phyloP scores from a whole-genome alignment of 2,329 filamentous ascomycete genomes.

The Fusarium miscanthi region DNA sequence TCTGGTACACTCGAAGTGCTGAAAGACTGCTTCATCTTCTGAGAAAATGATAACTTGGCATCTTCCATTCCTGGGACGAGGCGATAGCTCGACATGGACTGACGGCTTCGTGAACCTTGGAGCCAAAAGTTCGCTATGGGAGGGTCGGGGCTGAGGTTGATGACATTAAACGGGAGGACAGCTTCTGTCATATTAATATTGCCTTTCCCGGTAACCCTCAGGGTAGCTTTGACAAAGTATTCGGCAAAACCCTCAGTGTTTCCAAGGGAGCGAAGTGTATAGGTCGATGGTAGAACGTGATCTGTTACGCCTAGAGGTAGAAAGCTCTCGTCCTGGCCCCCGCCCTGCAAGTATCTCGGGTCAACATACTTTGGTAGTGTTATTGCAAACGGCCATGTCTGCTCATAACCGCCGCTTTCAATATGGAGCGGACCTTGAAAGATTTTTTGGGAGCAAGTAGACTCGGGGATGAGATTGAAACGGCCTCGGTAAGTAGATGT shows the following conservation, averaged over 20 bases:
- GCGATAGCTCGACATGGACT: slow-evolving; percentile 39
- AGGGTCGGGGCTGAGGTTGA: background rate
- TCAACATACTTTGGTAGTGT: slow-evolving; percentile 40
- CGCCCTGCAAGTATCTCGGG: background rate
- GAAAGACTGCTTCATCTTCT: slow-evolving; percentile 51
- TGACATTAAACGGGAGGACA: slow-evolving; percentile 40
- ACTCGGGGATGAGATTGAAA: slow-evolving; percentile 33
- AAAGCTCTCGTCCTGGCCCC: background rate
- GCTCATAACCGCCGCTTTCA: slow-evolving; percentile 8
- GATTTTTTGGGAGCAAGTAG: slow-evolving; percentile 11
- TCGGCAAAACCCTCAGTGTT: slow-evolving; percentile 39
- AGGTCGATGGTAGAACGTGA: slow-evolving; percentile 16
- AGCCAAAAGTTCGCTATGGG: slow-evolving; percentile 37
- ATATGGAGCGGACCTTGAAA: slow-evolving; percentile 46
- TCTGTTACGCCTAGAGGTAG: background rate
- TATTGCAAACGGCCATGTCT: slow-evolving; percentile 48
- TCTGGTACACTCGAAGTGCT: slow-evolving; percentile 51
- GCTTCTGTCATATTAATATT: slow-evolving; percentile 20
- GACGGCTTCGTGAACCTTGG: background rate
- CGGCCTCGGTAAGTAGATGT: background rate
- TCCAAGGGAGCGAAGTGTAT: background rate
- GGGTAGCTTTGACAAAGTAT: slow-evolving; percentile 50
- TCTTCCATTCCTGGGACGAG: slow-evolving; percentile 50
- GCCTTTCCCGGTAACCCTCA: slow-evolving; percentile 23
- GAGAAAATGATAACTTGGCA: slow-evolving; percentile 47